Base-by-base conservation (phyloP, 345 rosid genomes). In the Isatis tinctoria region DNA sequence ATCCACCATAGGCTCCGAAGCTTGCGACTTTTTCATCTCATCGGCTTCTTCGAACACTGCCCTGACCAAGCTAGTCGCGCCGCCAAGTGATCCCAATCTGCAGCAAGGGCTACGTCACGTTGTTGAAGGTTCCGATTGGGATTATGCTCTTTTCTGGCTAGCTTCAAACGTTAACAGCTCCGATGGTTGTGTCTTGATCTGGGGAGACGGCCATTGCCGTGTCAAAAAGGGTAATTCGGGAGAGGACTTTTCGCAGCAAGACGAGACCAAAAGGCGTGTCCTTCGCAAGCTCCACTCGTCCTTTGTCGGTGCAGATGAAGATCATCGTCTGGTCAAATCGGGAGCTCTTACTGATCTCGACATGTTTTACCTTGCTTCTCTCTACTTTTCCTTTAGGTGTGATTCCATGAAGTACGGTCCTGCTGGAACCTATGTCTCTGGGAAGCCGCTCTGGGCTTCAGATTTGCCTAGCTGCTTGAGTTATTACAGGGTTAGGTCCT, bases 201-300 rank as follows among this genome's bases (percentile, higher is more conserved):
- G 96, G 96, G 96, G 96, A 22, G 97, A 91, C 77, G 98, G 99
- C 13, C 83, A 82, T 78, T 90, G 83, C 69, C 80, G 79, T 74
- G 67, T 27, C 78, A 37, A 53, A 11, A 73, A 45, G 39, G 81
- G 82, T 5, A 77, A 66, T 28, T 72, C 65, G 7, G 84, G 81
- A 40, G 90, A 74, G 37, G 82, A 65, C 27, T 74, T 44, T 63
- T 73, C 86, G 3, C 81, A 86, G 83, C 86, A 76, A 35, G 80
- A 84, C 11, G 92, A 85, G 79, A 69, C 81, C 75, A 91, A 83
- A 73, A 84, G 80, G 84, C 80, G 39, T 57, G 92, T 92, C 72
- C 90, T 95, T 58, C 81, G 78, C 68, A 87, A 88, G 84, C 86
- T 95, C 56, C 96, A 78, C 65, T 58, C 79, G 8, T 78, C 85